Evolutionary conservation across 2,329 filamentous ascomycete species (phyloP), one percentile per base, ranked within the genome.

Genomic region (Phyllosticta paracitricarpa): DNA sequence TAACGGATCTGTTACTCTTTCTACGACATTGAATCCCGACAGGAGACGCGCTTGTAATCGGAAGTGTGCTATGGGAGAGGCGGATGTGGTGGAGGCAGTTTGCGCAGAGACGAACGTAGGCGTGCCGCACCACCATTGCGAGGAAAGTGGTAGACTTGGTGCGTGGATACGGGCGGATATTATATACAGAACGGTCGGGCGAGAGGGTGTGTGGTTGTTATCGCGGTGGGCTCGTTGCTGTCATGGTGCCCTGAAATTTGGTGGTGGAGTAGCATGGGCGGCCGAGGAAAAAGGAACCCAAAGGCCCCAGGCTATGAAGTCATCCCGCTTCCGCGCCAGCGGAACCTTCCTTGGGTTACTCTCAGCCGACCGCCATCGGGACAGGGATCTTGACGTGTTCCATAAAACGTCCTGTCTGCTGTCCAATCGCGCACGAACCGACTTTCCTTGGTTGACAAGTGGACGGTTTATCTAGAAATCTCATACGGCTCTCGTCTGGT

Each of bases 11-110:
- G 10, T 51, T 12, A 19, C 72, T 48, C n/a, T 48, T 71, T 53
- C 59, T 66, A 25, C 73, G 72, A 24, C 69, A 66, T 56, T 72
- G 72, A 69, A 70, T 69, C 68, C 69, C 71, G 59, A 70, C 61
- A 58, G 69, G 69, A 55, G 69, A 71, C 61, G 73, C 72, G 17
- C 74, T 61, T 10, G 72, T 70, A 25, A 67, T 54, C 30, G 58
- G 66, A 57, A 56, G 55, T 2, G 61, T 14, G 22, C 28, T 22
- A n/a, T 35, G 58, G n/a, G 25, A 30, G 52, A 30, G 19, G 28
- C 59, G 62, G n/a, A 62, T 57, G n/a, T 53, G 40, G 26, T 55
- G 62, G 24, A 59, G 54, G 57, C 62, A 65, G 51, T 57, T 55
- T 33, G 52, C 25, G 56, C 61, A 62, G 22, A 62, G 52, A 4